Evolutionary conservation across 169 alveolate genomes (phyloP).

Genomic region (Blepharisma undulans): DNA sequence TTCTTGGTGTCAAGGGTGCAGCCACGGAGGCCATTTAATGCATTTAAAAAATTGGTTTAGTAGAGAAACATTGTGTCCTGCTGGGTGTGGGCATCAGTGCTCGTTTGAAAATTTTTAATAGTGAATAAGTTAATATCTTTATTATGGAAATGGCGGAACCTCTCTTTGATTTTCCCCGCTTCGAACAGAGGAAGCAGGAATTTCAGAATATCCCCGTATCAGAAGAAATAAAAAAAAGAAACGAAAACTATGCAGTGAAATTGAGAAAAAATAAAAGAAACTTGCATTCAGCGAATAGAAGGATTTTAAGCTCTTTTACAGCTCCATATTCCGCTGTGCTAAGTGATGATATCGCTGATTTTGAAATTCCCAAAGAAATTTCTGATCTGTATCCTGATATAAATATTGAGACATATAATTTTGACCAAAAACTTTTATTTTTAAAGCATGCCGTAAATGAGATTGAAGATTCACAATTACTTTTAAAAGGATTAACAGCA

Average conservation of each 20-base stretch:
- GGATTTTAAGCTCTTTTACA: background rate
- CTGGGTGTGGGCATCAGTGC: constrained; percentile 42
- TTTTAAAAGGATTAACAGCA: background rate
- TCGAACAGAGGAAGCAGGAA: background rate
- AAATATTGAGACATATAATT: background rate
- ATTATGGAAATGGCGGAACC: background rate
- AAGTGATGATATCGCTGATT: background rate
- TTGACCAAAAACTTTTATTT: background rate
- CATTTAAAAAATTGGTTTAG: constrained; percentile 28
- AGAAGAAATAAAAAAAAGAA: background rate
- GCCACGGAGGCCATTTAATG: constrained; percentile 40
- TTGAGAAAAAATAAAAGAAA: background rate
- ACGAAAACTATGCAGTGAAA: background rate
- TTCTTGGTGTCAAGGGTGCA: constrained; percentile 34
- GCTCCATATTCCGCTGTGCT: background rate
- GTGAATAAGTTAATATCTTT: background rate
- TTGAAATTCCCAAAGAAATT: background rate
- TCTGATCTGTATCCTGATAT: background rate
- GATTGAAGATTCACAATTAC: background rate
- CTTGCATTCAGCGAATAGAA: background rate
- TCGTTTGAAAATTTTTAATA: background rate
- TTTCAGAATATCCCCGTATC: background rate
- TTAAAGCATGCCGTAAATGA: background rate
- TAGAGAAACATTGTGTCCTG: background rate
- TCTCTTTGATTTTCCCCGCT: background rate